Evolutionary conservation across 805 yeast species (phyloP), one percentile per base, ranked within the genome.

Genomic region (Saturnispora halmiae): DNA sequence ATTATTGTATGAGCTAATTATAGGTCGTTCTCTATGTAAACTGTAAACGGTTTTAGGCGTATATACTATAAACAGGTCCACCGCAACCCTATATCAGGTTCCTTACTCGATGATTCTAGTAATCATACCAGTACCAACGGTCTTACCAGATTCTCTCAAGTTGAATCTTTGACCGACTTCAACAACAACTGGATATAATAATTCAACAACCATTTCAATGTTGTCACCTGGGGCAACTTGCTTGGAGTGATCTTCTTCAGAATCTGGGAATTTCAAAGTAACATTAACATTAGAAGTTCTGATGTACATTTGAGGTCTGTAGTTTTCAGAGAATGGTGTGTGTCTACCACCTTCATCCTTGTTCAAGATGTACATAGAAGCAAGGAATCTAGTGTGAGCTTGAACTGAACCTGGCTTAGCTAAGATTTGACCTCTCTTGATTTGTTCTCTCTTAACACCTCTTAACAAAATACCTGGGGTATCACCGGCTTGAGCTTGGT

Each of bases 331-430:
- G 66, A 92, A 92, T 51, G 95, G 94, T 50, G 95, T 83, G 74
- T 86, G 95, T 72, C 98, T 90, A 59, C 98, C 98, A 77, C 98
- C 98, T 72, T 92, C 98, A 61, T 92, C 97, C 68, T 86, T 82
- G 61, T 94, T 76, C 64, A 92, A 75, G 50, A 90, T 78, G 69
- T 92, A 92, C 61, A 90, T 69, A 38, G 97, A 90, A 48, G 96
- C 88, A 62, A 92, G 75, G 74, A 90, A 77, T 73, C 85, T 87
- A 65, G 81, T 79, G 79, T 88, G 95, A 46, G 97, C 83, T 66
- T 82, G 78, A 58, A 90, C 84, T 50, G 94, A 69, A 51, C 85
- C 90, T 58, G 95, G 88, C 73, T 87, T 88, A 62, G 94, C 82
- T 55, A 87, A 70, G 53, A 92, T 94, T 97, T 90, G 90, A 71